phyloP scores from a whole-genome alignment of 352 stramenopile species.

The Pythium utonaiense region DNA sequence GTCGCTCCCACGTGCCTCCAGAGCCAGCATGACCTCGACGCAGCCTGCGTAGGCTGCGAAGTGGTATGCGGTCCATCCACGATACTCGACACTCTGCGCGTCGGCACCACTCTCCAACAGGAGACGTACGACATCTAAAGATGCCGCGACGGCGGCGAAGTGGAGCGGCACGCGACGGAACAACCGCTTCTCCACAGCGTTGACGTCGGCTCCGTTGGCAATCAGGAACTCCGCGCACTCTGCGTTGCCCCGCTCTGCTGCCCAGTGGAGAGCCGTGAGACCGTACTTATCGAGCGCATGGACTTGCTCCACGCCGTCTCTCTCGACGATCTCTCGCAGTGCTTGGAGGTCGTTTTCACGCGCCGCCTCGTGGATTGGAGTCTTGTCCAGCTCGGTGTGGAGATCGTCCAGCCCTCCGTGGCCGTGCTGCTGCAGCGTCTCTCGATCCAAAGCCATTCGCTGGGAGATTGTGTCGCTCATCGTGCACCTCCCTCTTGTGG shows the following conservation, averaged over 20 bases:
- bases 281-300: constrained; percentile 60
- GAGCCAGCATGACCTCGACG: constrained; percentile 2
- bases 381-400: constrained; percentile 60
- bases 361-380: constrained; percentile 50
- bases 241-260: constrained; percentile 49
- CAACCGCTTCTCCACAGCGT: constrained; percentile 57
- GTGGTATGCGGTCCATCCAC: constrained; percentile 51
- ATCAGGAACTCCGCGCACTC: constrained; percentile 34
- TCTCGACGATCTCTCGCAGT: constrained; percentile 22
- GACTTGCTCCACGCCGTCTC: constrained; percentile 27
- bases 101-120: constrained; percentile 41
- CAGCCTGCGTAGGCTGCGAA: constrained; percentile 47
- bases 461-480: constrained; percentile 24
- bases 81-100: constrained; percentile 45
- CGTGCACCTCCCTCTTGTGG: constrained; percentile 1
- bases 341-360: constrained; percentile 40
- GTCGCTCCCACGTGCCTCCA: constrained; percentile 13
- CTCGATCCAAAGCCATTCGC: constrained; percentile 21
- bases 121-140: constrained; percentile 28
- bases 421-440: constrained; percentile 6
- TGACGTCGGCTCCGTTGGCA: constrained; percentile 34
- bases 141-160: constrained; percentile 50
- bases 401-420: constrained; percentile 63
- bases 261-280: constrained; percentile 71
- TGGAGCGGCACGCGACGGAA: constrained; percentile 69